Conservation (phyloP, 2,329 filamentous ascomycete genomes). For the Aspergillus sp. region DNA sequence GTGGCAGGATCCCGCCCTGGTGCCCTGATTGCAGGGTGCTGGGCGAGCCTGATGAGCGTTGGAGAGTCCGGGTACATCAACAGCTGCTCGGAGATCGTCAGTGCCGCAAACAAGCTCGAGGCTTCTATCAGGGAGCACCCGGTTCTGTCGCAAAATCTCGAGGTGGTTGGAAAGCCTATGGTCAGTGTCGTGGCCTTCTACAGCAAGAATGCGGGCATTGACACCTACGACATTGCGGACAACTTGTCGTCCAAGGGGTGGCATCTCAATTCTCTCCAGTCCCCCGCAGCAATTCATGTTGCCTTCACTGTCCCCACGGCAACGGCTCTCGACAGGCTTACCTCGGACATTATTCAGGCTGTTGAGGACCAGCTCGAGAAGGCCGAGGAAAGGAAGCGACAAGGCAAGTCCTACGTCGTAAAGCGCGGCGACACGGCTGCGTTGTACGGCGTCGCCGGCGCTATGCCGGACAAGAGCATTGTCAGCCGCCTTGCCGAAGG, state of each 20-base stretch:
- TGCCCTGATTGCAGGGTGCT: slow-evolving; percentile 89
- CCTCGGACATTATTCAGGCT: slow-evolving; percentile 56
- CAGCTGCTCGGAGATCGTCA: slow-evolving; percentile 79
- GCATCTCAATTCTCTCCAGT: slow-evolving; percentile 92
- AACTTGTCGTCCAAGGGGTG: slow-evolving; percentile 75
- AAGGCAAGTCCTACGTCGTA: slow-evolving; percentile 47
- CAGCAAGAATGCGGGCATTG: slow-evolving; percentile 57
- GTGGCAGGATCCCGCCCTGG: slow-evolving; percentile 88
- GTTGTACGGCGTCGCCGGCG: slow-evolving; percentile 89
- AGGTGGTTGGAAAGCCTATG: slow-evolving; percentile 72
- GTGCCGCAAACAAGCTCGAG: slow-evolving; percentile 72
- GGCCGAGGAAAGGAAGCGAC: slow-evolving; percentile 57
- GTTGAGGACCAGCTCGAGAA: slow-evolving; percentile 65
- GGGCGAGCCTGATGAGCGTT: slow-evolving; percentile 81
- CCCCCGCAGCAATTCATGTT: slow-evolving; percentile 83
- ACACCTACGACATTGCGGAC: slow-evolving; percentile 92
- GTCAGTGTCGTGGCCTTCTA: slow-evolving; percentile 86
- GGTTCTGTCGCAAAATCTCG: slow-evolving; percentile 60
- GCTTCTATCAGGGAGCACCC: slow-evolving; percentile 62
- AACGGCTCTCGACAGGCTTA: slow-evolving; percentile 68
- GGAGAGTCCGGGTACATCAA: slow-evolving; percentile 83
- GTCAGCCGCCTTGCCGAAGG: slow-evolving; percentile 83
- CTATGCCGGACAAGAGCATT: slow-evolving; percentile 88
- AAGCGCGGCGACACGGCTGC: slow-evolving; percentile 65
- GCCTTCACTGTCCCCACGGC: slow-evolving; percentile 84